phyloP scores from a whole-genome alignment of 1,139 yeast species.

The Geotrichum aggregatum region DNA sequence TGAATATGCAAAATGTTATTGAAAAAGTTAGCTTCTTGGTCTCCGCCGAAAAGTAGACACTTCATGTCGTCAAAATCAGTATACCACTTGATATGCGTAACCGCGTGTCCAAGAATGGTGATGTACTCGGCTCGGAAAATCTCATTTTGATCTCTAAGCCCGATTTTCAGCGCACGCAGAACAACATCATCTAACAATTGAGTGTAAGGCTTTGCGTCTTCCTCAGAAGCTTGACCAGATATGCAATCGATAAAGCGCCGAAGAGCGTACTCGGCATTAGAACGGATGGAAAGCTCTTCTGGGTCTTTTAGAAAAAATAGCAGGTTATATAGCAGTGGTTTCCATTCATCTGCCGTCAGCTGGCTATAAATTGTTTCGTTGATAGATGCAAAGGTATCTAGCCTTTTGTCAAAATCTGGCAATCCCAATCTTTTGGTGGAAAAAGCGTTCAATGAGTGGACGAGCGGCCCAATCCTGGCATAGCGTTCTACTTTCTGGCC shows the following conservation, averaged over 20 bases:
- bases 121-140: constrained; percentile 69
- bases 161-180: constrained; percentile 63
- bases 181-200: constrained; percentile 51
- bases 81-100: constrained; percentile 35
- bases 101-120: constrained; percentile 58
- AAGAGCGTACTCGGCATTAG: constrained; percentile 67
- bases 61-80: constrained; percentile 57
- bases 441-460: constrained; percentile 66
- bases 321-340: constrained; percentile 65
- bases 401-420: constrained; percentile 72
- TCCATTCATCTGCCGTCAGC: constrained; percentile 63
- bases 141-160: constrained; percentile 62
- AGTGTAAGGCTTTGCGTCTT: constrained; percentile 36
- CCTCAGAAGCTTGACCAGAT: constrained; percentile 26
- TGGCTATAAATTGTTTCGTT: constrained; percentile 51
- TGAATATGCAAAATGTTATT: constrained; percentile 79
- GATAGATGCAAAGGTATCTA: constrained; percentile 61
- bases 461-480: constrained; percentile 47
- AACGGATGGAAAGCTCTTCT: constrained; percentile 74
- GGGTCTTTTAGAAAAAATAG: constrained; percentile 72
- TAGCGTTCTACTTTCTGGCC: constrained; percentile 52
- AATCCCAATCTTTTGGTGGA: constrained; percentile 61
- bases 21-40: constrained; percentile 85
- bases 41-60: constrained; percentile 54
- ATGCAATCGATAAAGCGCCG: constrained; percentile 58